Evolutionary conservation across 768 basidiomycete genomes (phyloP).

Genomic region (Strobilomyces dryophilus): DNA sequence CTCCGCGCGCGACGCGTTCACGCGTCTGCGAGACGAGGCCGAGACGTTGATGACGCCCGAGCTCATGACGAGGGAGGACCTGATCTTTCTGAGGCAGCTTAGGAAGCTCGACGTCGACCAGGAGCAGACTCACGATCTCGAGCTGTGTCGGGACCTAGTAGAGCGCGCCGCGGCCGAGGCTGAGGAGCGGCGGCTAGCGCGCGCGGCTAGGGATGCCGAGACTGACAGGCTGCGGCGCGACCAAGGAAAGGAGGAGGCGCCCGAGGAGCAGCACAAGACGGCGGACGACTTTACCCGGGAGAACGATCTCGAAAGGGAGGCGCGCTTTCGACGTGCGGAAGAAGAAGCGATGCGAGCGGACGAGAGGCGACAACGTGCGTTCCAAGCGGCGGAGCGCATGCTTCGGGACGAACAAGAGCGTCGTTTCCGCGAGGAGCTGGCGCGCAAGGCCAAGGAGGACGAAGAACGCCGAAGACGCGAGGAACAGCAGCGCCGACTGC

Average conservation of each 20-base stretch:
- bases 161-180: slow-evolving; percentile 20
- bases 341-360: slow-evolving; percentile 14
- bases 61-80: slow-evolving; percentile 18
- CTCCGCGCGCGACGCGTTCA: slow-evolving; percentile 1
- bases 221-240: slow-evolving; percentile 16
- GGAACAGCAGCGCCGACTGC: slow-evolving; percentile 7
- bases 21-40: slow-evolving; percentile 9
- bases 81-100: slow-evolving; percentile 25
- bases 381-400: slow-evolving; percentile 22
- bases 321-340: slow-evolving; percentile 7
- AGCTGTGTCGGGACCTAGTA: slow-evolving; percentile 16
- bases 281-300: slow-evolving; percentile 19
- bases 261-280: slow-evolving; percentile 13
- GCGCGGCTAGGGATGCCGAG: slow-evolving; percentile 15
- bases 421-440: slow-evolving; percentile 2
- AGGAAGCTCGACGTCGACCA: slow-evolving; percentile 14
- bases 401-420: slow-evolving; percentile 22
- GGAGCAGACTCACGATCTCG: slow-evolving; percentile 10
- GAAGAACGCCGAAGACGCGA: slow-evolving; percentile 8
- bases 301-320: slow-evolving; percentile 4
- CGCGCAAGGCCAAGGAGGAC: slow-evolving; percentile 10
- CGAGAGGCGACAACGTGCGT: slow-evolving; percentile 13
- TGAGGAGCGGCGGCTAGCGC: slow-evolving; percentile 14
- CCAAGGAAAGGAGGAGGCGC: slow-evolving; percentile 10
- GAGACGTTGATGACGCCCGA: slow-evolving; percentile 14